Conservation (phyloP, 441 rosid genomes). For the Melastoma candidum region DNA sequence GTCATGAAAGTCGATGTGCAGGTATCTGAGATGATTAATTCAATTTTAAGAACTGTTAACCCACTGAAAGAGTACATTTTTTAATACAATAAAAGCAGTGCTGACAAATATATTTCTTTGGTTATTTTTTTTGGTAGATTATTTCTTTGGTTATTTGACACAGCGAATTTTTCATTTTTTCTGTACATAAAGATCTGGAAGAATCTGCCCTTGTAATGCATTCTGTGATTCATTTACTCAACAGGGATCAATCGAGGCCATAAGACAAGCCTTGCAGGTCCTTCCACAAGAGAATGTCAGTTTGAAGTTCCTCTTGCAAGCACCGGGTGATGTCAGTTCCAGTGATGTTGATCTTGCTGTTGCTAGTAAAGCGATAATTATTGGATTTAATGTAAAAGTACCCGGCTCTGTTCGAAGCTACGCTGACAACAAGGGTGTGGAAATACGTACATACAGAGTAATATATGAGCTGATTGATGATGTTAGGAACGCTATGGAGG, state of each 20-base stretch:
- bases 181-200: not conserved
- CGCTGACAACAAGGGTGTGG: conserved; percentile 87
- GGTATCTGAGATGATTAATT: conserved; percentile 33
- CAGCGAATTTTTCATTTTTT: not conserved
- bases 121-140: no score
- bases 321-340: conserved; percentile 76
- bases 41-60: not conserved
- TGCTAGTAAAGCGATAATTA: conserved; percentile 74
- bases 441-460: conserved; percentile 80
- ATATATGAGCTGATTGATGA: conserved; percentile 95
- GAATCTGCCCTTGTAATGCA: conserved; percentile 1
- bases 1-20: conserved; percentile 91
- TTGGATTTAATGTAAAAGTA: conserved; percentile 83
- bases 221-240: conserved; percentile 21
- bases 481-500: conserved; percentile 93
- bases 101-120: no score
- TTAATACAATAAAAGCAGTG: no score
- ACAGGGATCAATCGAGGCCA: conserved; percentile 95
- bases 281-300: conserved; percentile 89
- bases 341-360: conserved; percentile 92
- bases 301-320: conserved; percentile 80
- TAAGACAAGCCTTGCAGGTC: conserved; percentile 80
- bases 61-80: not conserved
- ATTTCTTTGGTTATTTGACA: no score
- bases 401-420: conserved; percentile 71